phyloP scores from a whole-genome alignment of 2,329 filamentous ascomycete genomes.

The Fusarium sp. region DNA sequence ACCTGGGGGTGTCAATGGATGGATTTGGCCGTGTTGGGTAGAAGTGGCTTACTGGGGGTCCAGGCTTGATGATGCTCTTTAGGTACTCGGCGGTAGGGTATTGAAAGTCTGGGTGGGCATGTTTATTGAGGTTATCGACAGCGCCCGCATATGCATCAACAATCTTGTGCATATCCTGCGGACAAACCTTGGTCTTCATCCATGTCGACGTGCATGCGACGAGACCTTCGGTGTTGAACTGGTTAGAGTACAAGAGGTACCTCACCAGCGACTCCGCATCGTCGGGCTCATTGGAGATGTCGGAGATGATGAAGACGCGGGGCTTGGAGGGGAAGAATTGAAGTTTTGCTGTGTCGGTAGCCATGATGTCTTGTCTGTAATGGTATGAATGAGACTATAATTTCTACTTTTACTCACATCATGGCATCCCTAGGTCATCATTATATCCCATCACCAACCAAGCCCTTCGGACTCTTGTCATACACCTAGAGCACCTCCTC shows the following conservation, averaged over 20 bases:
- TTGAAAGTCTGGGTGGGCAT: conserved; percentile 54
- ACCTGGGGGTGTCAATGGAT: conserved; percentile 30
- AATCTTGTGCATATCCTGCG: conserved; percentile 55
- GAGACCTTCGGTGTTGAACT: conserved; percentile 57
- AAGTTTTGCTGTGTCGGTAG: conserved; percentile 25
- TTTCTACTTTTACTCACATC: background rate
- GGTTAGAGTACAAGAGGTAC: conserved; percentile 55
- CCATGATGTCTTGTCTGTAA: conserved; percentile 11
- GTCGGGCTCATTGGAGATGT: conserved; percentile 58
- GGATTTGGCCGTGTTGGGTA: background rate
- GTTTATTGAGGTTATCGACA: conserved; percentile 57
- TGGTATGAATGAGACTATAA: background rate
- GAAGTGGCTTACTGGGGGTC: conserved; percentile 45
- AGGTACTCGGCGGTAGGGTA: conserved; percentile 53
- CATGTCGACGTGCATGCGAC: conserved; percentile 57
- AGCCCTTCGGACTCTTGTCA: background rate
- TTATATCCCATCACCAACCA: conserved; percentile 21
- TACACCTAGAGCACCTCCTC: background rate
- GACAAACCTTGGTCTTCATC: conserved; percentile 52
- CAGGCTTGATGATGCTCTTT: conserved; percentile 48
- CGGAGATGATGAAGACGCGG: conserved; percentile 52
- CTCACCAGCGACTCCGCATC: conserved; percentile 55
- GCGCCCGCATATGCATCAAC: conserved; percentile 54
- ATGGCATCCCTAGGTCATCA: conserved; percentile 14
- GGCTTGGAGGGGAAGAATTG: conserved; percentile 43